Conservation (phyloP, 345 rosid genomes). For the Atalantia buxifolia region DNA sequence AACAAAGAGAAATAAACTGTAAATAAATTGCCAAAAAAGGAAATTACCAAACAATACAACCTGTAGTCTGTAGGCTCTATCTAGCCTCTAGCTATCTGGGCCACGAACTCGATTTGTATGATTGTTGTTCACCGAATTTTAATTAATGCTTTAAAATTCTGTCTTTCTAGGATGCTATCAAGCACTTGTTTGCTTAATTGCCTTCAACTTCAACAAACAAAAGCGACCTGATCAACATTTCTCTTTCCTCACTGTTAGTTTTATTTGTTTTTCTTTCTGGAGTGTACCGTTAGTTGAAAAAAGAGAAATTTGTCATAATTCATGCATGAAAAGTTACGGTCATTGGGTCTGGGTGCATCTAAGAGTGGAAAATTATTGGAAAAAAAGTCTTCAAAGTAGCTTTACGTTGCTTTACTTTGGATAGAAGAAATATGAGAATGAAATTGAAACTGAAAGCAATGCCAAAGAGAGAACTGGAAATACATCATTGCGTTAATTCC, state of each 20-base stretch:
- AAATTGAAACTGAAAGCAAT: conserved; percentile 44
- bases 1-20: too few species aligned
- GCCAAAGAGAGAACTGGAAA: conserved; percentile 9
- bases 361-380: neutral
- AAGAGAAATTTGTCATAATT: neutral
- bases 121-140: too few species aligned
- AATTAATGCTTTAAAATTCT: neutral
- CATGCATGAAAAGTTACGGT: neutral
- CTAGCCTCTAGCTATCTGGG: too few species aligned
- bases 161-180: neutral
- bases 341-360: neutral
- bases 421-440: conserved; percentile 28
- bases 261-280: neutral
- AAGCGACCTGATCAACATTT: neutral
- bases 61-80: too few species aligned
- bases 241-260: neutral
- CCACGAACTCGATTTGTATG: too few species aligned
- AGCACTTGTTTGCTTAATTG: neutral
- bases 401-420: conserved; percentile 15
- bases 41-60: too few species aligned
- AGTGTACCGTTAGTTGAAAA: neutral
- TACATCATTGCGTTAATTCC: conserved; percentile 27
- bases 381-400: neutral
- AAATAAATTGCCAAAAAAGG: too few species aligned
- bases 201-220: neutral